A percentile compares a stretch with the other conserved stretches of the same genome.
Conservation (phyloP, 192 early-diverging fungal genomes). For the Funneliformis geosporum region DNA sequence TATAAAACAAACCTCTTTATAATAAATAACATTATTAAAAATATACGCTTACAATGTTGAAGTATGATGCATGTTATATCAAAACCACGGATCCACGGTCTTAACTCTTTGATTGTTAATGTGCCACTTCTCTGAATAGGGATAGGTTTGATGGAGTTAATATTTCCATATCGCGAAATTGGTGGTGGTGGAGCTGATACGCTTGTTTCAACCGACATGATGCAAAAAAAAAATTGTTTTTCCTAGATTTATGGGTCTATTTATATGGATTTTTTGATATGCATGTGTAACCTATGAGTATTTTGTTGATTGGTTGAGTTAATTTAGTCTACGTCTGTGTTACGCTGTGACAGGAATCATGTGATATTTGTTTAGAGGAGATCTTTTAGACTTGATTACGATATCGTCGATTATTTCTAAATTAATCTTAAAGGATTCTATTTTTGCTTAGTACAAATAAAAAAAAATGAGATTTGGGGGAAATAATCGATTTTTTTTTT, state of each 20-base stretch:
- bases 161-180: background rate
- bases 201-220: background rate
- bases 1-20: background rate
- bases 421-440: too few relatives aligned
- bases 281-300: background rate
- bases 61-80: constrained; percentile 21
- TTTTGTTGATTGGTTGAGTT: background rate
- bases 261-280: background rate
- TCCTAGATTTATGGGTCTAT: background rate
- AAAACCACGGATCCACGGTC: constrained; percentile 25
- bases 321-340: too few relatives aligned
- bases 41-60: constrained; percentile 2
- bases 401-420: too few relatives aligned
- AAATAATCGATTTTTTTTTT: too few relatives aligned
- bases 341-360: too few relatives aligned
- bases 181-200: background rate
- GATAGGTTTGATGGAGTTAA: background rate
- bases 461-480: too few relatives aligned
- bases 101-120: constrained; percentile 19
- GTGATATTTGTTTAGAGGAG: too few relatives aligned
- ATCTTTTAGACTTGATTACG: too few relatives aligned
- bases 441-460: too few relatives aligned
- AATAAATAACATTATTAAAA: background rate
- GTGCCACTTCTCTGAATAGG: background rate
- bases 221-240: background rate